Base-by-base conservation (phyloP, 441 rosid genomes). In the Iberis amara region DNA sequence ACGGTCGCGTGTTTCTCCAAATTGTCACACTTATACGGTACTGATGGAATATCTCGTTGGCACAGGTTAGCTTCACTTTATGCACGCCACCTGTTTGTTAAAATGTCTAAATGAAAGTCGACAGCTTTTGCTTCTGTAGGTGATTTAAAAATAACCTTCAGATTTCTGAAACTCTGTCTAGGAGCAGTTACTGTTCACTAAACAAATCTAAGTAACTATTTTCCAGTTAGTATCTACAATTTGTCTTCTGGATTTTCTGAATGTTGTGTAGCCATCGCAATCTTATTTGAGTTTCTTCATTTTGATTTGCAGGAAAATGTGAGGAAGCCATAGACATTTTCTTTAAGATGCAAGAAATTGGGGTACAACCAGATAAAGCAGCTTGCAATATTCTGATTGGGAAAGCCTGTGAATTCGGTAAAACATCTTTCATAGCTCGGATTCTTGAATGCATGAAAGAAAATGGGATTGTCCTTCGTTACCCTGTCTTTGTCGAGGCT, bases 341-440 rank as follows among this genome's bases (percentile, higher is more conserved):
- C 69, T 66, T 55, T 62, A 76, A 72, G 57, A 86, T 86, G 95
- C 95, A 82, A 74, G 95, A 84, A 37, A 79, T 79, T 7, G 82
- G 84, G 38, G 82, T 80, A 51, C 73, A 69, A 32, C 95, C 95
- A 23, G 97, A 89, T 74, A 89, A 89, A 78, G 89, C 97, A 45
- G 77, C 85, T 35, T 84, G 97, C 73, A 89, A 82, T 60, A 80
- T 83, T 72, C 76, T 86, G 82, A 72, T 86, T 1, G 72, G 68
- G 67, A 84, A 70, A 68, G 82, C 89, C 57, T 82, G 86, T 63
- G 70, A 77, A 68, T 56, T 59, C 12, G 64, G 80, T 9, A 80
- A 78, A 61, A 73, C 70, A 24, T 51, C 60, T 48, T 41, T 73
- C 46, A 76, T 89, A 23, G 32, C 36, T 21, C 71, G 51, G 47